A percentile compares a stretch with the other conserved stretches of the same genome.
Evolutionary conservation across 1,284 basidiomycete genomes (phyloP).

Genomic region (Phylloporus sp.): DNA sequence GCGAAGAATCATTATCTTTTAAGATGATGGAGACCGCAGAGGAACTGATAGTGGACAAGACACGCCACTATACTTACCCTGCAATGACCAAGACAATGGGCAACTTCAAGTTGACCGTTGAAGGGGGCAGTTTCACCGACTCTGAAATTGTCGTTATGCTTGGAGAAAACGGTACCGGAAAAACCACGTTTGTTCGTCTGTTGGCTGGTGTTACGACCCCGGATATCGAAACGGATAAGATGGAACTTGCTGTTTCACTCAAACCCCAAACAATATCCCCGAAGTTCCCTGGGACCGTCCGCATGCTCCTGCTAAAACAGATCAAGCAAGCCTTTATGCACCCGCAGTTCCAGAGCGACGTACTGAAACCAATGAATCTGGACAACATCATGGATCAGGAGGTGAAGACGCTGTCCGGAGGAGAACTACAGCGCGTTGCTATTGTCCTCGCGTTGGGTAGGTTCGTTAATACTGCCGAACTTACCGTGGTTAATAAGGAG

Average conservation of each 20-base stretch:
- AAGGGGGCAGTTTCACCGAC: constrained; percentile 88
- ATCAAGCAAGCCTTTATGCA: constrained; percentile 96
- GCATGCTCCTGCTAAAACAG: constrained; percentile 90
- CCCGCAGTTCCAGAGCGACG: constrained; percentile 96
- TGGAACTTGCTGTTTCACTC: constrained; percentile 82
- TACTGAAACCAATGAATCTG: constrained; percentile 94
- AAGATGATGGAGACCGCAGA: constrained; percentile 96
- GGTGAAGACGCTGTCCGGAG: constrained; percentile 94
- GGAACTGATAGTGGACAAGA: constrained; percentile 82
- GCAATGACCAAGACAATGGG: constrained; percentile 96
- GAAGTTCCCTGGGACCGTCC: constrained; percentile 92
- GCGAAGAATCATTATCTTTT: constrained; percentile 92
- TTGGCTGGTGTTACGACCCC: constrained; percentile 84
- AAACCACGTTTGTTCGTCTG: constrained; percentile 95
- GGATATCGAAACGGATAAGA: constrained; percentile 82
- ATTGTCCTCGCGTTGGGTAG: constrained; percentile 86
- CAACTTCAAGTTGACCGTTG: constrained; percentile 90
- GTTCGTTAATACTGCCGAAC: constrained; percentile 15
- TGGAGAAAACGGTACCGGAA: constrained; percentile 97
- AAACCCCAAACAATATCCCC: constrained; percentile 97
- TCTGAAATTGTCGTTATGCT: constrained; percentile 98
- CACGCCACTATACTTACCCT: constrained; percentile 88
- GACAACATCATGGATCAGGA: constrained; percentile 96
- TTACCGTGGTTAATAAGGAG: constrained; percentile 9
- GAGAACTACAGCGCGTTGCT: constrained; percentile 95